Evolutionary conservation across 257 asterid genomes (phyloP).

Genomic region (Rhazya stricta): DNA sequence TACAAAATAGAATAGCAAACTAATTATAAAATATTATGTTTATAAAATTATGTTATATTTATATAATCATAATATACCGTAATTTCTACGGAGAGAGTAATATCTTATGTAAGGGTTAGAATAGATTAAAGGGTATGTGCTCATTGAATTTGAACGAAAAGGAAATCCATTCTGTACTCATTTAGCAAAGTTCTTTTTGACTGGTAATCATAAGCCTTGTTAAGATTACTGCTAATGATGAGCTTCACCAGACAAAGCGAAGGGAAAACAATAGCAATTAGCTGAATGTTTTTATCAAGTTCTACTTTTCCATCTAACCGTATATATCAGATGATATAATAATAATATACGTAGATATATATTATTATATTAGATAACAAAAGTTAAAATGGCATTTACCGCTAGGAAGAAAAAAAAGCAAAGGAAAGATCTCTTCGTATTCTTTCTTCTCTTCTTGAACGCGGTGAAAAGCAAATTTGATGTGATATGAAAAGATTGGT

Average conservation of each 20-base stretch:
- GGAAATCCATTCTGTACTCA: not conserved
- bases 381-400: no score
- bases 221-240: not conserved
- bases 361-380: no score
- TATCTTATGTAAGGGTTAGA: no score
- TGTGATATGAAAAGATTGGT: not conserved
- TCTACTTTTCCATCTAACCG: not conserved
- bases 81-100: no score
- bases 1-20: no score
- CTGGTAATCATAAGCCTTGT: not conserved
- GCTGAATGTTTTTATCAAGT: not conserved
- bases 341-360: no score
- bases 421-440: not conserved
- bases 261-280: slow-evolving; percentile 12
- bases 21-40: no score
- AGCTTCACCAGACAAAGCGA: not conserved
- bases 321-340: no score
- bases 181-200: slow-evolving; percentile 10
- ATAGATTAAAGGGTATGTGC: not conserved
- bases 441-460: not conserved
- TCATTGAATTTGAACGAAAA: slow-evolving; percentile 4
- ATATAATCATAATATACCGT: no score
- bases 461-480: no score
- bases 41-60: no score
- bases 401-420: no score